Base-by-base conservation (phyloP, 2,329 filamentous ascomycete species). In the Penicillium sp. region DNA sequence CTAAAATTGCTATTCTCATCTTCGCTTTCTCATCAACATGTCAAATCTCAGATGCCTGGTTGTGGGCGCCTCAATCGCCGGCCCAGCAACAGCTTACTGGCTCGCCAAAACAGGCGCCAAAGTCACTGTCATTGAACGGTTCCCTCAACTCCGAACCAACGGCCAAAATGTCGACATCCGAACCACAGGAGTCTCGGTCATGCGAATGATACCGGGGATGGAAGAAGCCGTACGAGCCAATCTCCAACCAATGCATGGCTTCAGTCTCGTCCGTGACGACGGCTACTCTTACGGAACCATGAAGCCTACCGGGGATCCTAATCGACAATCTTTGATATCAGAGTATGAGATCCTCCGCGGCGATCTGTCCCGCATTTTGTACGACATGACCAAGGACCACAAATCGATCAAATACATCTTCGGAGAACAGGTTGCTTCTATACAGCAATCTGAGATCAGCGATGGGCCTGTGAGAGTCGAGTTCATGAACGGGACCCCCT, bases 311-410 rank as follows among this genome's bases (percentile, higher is more conserved):
- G 66, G 65, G 5, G 52, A 65, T 43, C 52, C 63, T 0, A 56
- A 68, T 42, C 54, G 61, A 36, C 68, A 70, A 47, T 60, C 54
- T 4, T 55, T 70, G 1, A 48, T 67, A 6, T 67, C 64, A 1
- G 67, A 71, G 49, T 71, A 60, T 47, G 67, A 69, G 50, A 68
- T 71, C 29, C 58, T 63, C 38, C 62, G 69, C 8, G 67, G 65
- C 5, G 64, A 68, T 40, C 52, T 71, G 4, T 52, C 61, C 12
- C 51, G 49, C 8, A 62, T 69, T 13, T 50, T 70, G 0, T 59
- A 49, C 29, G 63, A 66, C 34, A 59, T 72, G 48, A 71, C 68
- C n/a, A 68, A 68, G 46, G 55, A 66, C 25, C 57, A 70, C 44
- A 48, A 63, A 29, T 64, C 63, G 28, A 53, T 73, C 51, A 60